Evolutionary conservation across 2,329 filamentous ascomycete genomes (phyloP).

Genomic region (Byssochlamys sp.): DNA sequence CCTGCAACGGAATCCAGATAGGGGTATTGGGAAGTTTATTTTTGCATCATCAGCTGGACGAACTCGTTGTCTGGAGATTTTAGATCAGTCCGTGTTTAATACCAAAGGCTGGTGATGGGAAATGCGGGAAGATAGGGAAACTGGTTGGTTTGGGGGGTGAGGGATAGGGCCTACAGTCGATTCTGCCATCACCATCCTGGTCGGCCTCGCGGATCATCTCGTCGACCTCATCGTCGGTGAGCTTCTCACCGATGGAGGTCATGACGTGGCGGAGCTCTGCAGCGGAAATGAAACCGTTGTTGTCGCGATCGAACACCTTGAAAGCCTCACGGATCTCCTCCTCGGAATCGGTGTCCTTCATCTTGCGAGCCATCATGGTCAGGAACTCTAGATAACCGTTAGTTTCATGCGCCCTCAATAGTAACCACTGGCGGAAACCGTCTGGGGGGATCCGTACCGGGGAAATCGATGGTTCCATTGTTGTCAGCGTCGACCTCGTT

Average conservation of each 20-base stretch:
- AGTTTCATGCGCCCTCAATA: constrained; percentile 1
- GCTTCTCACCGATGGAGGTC: constrained; percentile 85
- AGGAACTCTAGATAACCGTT: constrained; percentile 57
- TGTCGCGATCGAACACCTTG: constrained; percentile 84
- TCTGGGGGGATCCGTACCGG: constrained; percentile 48
- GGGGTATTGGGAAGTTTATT: constrained; percentile 46
- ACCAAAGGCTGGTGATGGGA: not conserved
- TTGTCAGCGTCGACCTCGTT: constrained; percentile 88
- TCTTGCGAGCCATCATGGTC: constrained; percentile 89
- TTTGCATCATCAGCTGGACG: constrained; percentile 92
- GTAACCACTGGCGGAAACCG: not conserved
- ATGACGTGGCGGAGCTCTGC: constrained; percentile 82
- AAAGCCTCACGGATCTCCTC: constrained; percentile 84
- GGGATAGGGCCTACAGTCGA: constrained; percentile 58
- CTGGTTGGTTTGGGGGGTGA: not conserved
- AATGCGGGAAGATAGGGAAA: not conserved
- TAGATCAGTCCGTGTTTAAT: not conserved
- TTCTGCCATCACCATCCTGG: constrained; percentile 78
- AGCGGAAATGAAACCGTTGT: constrained; percentile 84
- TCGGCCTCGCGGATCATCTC: constrained; percentile 90
- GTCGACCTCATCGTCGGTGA: constrained; percentile 81
- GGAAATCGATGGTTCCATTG: constrained; percentile 86
- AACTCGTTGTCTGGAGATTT: constrained; percentile 67
- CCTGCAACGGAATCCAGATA: constrained; percentile 4
- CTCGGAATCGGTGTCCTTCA: constrained; percentile 87